phyloP scores from a whole-genome alignment of 352 stramenopile genomes.

The Blastocystis hominis region DNA sequence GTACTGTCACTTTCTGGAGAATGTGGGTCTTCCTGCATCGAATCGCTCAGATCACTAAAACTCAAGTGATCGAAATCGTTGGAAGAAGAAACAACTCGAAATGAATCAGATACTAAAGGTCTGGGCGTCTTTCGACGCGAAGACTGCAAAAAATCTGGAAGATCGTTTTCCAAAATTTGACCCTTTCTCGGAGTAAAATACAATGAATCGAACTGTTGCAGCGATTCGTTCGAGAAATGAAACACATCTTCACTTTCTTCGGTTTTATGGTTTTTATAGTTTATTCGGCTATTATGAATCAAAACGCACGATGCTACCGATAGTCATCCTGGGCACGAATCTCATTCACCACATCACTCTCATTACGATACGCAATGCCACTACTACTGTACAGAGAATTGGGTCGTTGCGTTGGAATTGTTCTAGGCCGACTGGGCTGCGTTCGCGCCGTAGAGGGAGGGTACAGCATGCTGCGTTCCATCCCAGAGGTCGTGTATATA shows the following conservation, averaged over 20 bases:
- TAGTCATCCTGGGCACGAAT: not conserved
- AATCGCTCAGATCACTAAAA: slow-evolving; percentile 37
- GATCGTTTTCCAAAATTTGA: not conserved
- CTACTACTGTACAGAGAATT: not conserved
- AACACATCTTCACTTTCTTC: not conserved
- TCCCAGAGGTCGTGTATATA: not conserved
- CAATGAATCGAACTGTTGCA: not conserved
- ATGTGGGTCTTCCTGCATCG: not conserved
- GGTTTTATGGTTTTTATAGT: not conserved
- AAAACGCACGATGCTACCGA: not conserved
- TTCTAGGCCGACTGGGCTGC: not conserved
- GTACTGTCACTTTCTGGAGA: not conserved
- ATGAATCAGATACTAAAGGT: not conserved
- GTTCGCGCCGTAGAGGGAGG: not conserved
- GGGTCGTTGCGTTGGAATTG: not conserved
- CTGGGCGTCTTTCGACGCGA: not conserved
- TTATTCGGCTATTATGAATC: not conserved
- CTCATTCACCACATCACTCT: not conserved
- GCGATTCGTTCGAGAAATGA: not conserved
- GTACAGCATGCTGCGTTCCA: slow-evolving; percentile 30
- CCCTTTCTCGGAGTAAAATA: not conserved
- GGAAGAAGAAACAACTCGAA: not conserved
- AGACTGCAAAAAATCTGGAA: slow-evolving; percentile 16
- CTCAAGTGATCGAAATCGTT: not conserved
- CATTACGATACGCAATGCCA: not conserved